Percentiles rank a stretch among this genome's conserved stretches.
These are phyloP conservation scores for Clavariopsis aquatica DNA, from an alignment of 495 filamentous ascomycete species.

Conservation along the genomic window DNA sequence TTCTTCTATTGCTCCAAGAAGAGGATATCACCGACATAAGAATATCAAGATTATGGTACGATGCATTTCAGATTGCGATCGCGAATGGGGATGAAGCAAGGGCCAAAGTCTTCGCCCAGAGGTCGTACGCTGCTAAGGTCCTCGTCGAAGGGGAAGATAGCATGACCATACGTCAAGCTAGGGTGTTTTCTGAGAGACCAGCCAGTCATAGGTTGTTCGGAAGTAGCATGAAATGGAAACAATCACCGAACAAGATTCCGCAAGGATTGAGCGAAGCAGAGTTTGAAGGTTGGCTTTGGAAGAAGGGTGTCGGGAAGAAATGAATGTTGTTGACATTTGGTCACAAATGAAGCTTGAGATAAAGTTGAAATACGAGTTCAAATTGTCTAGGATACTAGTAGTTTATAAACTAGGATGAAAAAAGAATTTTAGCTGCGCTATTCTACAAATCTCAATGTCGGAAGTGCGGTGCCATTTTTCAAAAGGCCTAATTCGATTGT, in stretches of 20 bases:
- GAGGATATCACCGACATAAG: background rate
- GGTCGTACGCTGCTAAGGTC: slow-evolving; percentile 26
- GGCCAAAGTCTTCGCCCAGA: slow-evolving; percentile 50
- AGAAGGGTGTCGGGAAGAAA: too few relatives aligned
- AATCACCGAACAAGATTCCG: slow-evolving; percentile 35
- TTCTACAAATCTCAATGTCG: too few relatives aligned
- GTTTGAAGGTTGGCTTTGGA: slow-evolving; percentile 54
- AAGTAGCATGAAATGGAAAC: slow-evolving; percentile 47
- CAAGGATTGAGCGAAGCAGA: slow-evolving; percentile 40
- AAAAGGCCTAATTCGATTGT: too few relatives aligned
- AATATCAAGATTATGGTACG: slow-evolving; percentile 39
- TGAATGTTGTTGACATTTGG: too few relatives aligned
- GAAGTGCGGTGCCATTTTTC: too few relatives aligned
- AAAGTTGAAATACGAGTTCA: too few relatives aligned
- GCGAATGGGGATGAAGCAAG: slow-evolving; percentile 49
- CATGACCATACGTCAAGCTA: slow-evolving; percentile 6
- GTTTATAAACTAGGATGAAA: too few relatives aligned
- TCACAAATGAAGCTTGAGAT: too few relatives aligned
- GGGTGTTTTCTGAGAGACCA: slow-evolving; percentile 41
- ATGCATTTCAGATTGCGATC: slow-evolving; percentile 50
- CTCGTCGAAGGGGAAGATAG: too few relatives aligned
- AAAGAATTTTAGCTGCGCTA: too few relatives aligned
- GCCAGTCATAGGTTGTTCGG: slow-evolving; percentile 6
- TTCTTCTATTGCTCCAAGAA: background rate
- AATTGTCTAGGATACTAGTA: too few relatives aligned